Base-by-base conservation (phyloP, 2,329 filamentous ascomycete genomes). In the Thelonectria rubi region DNA sequence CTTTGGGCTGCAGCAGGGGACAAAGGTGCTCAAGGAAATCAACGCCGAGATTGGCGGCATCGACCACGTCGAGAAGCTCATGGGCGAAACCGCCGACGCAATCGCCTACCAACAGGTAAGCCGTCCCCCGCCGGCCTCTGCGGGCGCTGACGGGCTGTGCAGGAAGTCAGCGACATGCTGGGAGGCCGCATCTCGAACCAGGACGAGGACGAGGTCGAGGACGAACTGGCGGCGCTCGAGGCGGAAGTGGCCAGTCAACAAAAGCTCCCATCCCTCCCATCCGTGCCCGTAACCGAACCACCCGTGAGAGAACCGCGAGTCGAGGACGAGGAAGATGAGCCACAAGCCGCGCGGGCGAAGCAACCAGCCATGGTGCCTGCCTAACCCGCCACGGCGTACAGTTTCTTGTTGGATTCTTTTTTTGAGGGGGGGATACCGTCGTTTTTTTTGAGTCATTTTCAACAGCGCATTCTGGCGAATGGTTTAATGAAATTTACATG, bases 131-230 rank as follows among this genome's bases (percentile, higher is more conserved):
- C 50, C 12, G 18, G 0, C 15, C 30, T 21, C 18, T 18, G 11
- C 10, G 18, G 39, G 14, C 64, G 32, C 69, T 71, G 12, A 71
- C 60, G 9, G 9, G 21, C 32, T 40, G 32, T 68, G 66, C 72
- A 97, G 91, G 94, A 99, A 81, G 86, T 99, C 70, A 95, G 90
- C 78, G 92, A 97, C 51, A 91, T 97, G 86, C 86, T 99, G 3
- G 91, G 90, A 34, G 91, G 91, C 12, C 88, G 90, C 70, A 94
- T 99, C 81, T 92, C 93, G 14, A 95, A 93, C 73, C 91, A 96
- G 72, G 95, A 99, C 77, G 95, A 99, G 77, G 94, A 98, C 73
- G 95, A 97, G 73, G 95, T 99, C 34, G 95, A 99, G 75, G 94
- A 97, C 73, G 95, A 99, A 79, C 82, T 99, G 54, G 92, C 91